Percentiles rank a stretch among this genome's conserved stretches.
Conservation (phyloP, 768 basidiomycete species). For the Crepidotus variabilis region DNA sequence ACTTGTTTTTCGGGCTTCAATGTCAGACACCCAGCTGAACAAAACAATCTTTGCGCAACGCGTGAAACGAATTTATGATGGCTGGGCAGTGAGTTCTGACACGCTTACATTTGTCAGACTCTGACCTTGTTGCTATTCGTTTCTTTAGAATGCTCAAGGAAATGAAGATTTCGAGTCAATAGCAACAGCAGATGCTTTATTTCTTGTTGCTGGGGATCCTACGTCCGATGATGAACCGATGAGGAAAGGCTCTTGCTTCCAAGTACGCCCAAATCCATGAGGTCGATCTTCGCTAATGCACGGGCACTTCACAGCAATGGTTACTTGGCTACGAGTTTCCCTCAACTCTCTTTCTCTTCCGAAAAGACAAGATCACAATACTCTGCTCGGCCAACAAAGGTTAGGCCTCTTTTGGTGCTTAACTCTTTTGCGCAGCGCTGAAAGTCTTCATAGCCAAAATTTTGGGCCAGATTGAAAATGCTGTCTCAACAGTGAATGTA, state of each 20-base stretch:
- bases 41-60: conserved; percentile 53
- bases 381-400: conserved; percentile 90
- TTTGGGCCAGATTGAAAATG: conserved; percentile 69
- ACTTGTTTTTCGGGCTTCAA: conserved; percentile 19
- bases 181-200: conserved; percentile 63
- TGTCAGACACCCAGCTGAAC: conserved; percentile 71
- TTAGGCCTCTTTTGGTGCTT: conserved; percentile 20
- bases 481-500: conserved; percentile 54
- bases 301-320: conserved; percentile 69
- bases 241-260: conserved; percentile 86
- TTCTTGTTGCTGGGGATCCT: conserved; percentile 75
- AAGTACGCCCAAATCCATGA: conserved; percentile 47
- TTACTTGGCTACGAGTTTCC: conserved; percentile 97
- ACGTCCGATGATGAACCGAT: conserved; percentile 86
- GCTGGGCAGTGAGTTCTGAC: conserved; percentile 52
- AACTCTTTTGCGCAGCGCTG: neutral
- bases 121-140: conserved; percentile 5
- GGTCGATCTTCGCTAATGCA: conserved; percentile 13
- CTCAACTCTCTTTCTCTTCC: conserved; percentile 84
- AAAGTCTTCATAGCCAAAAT: conserved; percentile 64
- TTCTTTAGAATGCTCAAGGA: conserved; percentile 24
- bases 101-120: neutral
- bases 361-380: conserved; percentile 71
- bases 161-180: conserved; percentile 72
- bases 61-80: conserved; percentile 53